Conservation (phyloP, 306 rosid species). For the Begonia fuchsioides region DNA sequence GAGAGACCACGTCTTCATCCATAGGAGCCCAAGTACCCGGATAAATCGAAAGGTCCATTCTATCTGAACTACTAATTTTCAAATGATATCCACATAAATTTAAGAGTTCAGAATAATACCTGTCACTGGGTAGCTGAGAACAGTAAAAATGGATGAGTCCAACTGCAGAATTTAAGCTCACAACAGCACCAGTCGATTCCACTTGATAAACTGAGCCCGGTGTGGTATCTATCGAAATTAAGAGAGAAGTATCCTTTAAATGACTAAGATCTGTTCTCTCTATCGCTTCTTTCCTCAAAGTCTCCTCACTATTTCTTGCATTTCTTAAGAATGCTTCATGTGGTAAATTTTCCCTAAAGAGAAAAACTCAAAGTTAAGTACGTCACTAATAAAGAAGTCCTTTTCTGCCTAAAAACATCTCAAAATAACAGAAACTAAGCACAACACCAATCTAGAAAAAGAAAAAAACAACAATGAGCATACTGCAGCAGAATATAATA, state of each 20-base stretch:
- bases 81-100: neutral
- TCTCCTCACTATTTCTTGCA: conserved; percentile 95
- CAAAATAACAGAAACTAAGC: neutral
- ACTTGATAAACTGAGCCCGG: conserved; percentile 92
- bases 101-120: conserved; percentile 24
- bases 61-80: no score
- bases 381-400: conserved; percentile 2
- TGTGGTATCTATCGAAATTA: conserved; percentile 61
- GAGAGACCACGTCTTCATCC: no score
- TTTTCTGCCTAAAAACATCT: conserved; percentile 9
- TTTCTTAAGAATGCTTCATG: conserved; percentile 94
- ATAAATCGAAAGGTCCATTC: no score
- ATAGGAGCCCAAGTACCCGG: no score
- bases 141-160: conserved; percentile 95
- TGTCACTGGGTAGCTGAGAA: conserved; percentile 99
- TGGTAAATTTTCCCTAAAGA: conserved; percentile 66
- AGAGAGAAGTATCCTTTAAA: conserved; percentile 72
- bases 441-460: conserved; percentile 1
- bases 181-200: conserved; percentile 93
- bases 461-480: no score
- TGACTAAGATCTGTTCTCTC: conserved; percentile 97
- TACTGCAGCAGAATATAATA: no score
- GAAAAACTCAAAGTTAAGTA: neutral
- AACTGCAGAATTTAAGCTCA: conserved; percentile 95
- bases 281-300: conserved; percentile 87